Evolutionary conservation across 345 rosid genomes (phyloP), one percentile per base, ranked within the genome.

Genomic region (Kandelia obovata): DNA sequence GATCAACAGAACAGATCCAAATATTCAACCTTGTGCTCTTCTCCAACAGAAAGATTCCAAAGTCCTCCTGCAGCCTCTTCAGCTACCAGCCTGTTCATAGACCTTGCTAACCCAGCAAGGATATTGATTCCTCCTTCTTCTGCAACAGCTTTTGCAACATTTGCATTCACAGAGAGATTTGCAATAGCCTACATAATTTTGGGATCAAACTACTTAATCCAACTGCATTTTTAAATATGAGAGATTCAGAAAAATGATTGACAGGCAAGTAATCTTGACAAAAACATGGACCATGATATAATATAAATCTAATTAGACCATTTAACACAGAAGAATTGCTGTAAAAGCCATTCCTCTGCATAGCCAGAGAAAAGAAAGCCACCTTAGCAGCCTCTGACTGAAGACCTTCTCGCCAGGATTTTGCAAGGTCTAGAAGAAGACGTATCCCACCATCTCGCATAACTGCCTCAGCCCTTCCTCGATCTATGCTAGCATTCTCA

Each of bases 331-430:
- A 5, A 66, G 46, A 58, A 53, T 17, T 51, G 34, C 59, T 23
- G 28, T 46, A 47, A 55, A 11, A 65, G 71, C n/a, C 17, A 68
- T 23, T 76, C 57, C 13, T 52, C 27, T 47, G 35, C 49, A 55
- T 28, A 35, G 65, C 58, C 58, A 56, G 21, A 15, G 61, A 27
- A 64, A 57, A 46, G 65, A 19, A 61, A 56, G 25, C 13, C 61
- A 85, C 96, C 91, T 91, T 91, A 69, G 97, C 92, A 70, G 95
- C 97, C 81, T 89, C 97, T 39, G 95, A 83, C 62, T 91, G 95
- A 72, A 91, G 82, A 58, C 92, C 95, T 85, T 91, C 97, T 43
- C 88, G 81, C 92, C 97, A 91, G 23, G 97, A 91, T 72, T 73
- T 89, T 13, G 97, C 95, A 68, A 91, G 92, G 68, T 87, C 75